These are phyloP conservation scores for Leccinum pellstonianum DNA, from an alignment of 768 basidiomycete species.

Conservation along the genomic window DNA sequence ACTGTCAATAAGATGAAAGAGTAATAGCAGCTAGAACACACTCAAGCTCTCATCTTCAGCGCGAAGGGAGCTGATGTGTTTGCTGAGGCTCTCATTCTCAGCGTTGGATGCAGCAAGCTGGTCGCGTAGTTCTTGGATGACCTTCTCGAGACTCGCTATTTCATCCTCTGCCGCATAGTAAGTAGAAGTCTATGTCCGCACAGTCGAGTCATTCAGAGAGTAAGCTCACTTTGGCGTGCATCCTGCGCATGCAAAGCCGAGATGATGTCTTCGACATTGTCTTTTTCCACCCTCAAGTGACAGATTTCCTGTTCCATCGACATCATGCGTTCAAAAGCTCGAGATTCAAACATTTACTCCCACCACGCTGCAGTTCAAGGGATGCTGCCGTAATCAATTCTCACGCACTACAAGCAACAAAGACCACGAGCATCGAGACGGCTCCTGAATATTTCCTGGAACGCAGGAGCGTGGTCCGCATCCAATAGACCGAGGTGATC, in stretches of 20 bases:
- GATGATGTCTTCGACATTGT: not conserved
- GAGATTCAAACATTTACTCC: too few relatives aligned
- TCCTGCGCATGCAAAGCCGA: not conserved
- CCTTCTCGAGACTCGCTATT: not conserved
- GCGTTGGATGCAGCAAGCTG: not conserved
- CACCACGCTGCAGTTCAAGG: too few relatives aligned
- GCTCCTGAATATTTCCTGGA: slow-evolving; percentile 25
- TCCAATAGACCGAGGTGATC: slow-evolving; percentile 26
- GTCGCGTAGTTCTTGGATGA: not conserved
- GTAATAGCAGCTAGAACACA: not conserved
- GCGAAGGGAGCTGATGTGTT: not conserved
- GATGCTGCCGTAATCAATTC: not conserved
- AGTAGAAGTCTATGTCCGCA: not conserved
- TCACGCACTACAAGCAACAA: not conserved
- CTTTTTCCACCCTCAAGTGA: not conserved
- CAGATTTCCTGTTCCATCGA: not conserved
- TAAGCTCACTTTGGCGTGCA: not conserved
- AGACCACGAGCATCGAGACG: slow-evolving; percentile 16
- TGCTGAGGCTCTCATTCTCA: not conserved
- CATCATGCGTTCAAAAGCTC: not conserved
- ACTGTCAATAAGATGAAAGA: not conserved
- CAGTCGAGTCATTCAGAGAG: not conserved
- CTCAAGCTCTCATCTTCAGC: not conserved
- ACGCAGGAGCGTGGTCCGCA: slow-evolving; percentile 21
- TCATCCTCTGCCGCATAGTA: not conserved